Evolutionary conservation across 2,329 filamentous ascomycete species (phyloP), one percentile per base, ranked within the genome.

Genomic region (Hypoxylon sp.): DNA sequence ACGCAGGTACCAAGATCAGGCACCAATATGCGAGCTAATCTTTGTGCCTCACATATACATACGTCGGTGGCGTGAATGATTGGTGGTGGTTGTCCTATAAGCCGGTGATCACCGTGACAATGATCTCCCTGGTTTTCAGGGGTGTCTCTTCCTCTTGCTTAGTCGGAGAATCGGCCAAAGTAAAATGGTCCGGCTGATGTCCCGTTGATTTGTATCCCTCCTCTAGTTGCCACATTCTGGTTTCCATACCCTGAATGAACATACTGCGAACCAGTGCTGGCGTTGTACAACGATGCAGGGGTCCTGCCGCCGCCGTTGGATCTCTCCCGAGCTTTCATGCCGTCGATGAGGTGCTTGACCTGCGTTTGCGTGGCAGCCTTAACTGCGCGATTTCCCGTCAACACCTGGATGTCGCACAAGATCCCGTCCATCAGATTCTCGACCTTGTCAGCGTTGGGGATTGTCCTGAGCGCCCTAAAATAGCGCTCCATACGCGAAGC

Each of bases 361-460:
- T 63, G 59, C 35, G 39, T 46, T n/a, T 57, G 53, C 19, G 71
- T 70, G 48, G 67, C 37, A 1, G 46, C 51, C 33, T 70, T 63
- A 11, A 61, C 37, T 5, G 64, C 31, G 48, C 39, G 55, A 44
- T 69, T 67, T 3, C 47, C 35, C 3, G 64, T 63, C 29, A 78
- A 59, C 11, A 78, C 67, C 39, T 76, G 69, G 9, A 78, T 13
- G 39, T 78, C 73, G 8, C 67, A 52, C 42, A 77, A 62, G n/a
- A 78, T 77, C 19, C 72, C 74, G 42, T 70, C 60, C 71, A 77
- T 75, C 54, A 78, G 67, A 3, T 22, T 66, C 55, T 78, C 74
- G 3, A 75, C 74, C 11, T 62, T 19, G 37, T 63, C 66, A 42
- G 70, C 76, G 59, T 76, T 77, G 10, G 71, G 66, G 4, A 74